Evolutionary conservation across 2,329 filamentous ascomycete species (phyloP).

Genomic region (Daldinia sp.): DNA sequence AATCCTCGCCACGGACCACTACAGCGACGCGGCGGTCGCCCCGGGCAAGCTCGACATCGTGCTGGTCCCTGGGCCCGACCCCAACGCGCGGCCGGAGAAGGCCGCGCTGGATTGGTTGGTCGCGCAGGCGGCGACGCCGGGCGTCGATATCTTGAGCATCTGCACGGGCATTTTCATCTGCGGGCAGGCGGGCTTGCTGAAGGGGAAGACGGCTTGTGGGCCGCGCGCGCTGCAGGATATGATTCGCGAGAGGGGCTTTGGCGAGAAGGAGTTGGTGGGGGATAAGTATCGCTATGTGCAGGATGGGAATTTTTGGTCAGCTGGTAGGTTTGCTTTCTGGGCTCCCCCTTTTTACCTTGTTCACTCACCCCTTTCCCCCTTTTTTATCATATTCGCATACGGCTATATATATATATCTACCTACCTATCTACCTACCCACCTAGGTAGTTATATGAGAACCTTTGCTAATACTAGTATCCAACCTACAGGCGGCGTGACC

Average conservation of each 20-base stretch:
- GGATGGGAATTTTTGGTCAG: constrained; percentile 64
- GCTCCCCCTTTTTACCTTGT: not conserved
- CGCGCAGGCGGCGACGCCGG: constrained; percentile 49
- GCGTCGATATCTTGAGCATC: constrained; percentile 59
- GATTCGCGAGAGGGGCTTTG: constrained; percentile 51
- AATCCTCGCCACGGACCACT: constrained; percentile 54
- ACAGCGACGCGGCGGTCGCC: constrained; percentile 55
- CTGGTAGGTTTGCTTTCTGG: constrained; percentile 51
- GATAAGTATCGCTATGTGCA: constrained; percentile 58
- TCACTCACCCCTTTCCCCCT: not conserved
- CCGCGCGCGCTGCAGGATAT: constrained; percentile 55
- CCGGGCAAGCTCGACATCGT: constrained; percentile 61
- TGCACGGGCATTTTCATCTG: constrained; percentile 61
- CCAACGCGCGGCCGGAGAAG: constrained; percentile 45
- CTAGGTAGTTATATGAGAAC: too few relatives aligned
- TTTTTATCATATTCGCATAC: not conserved
- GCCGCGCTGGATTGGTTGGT: constrained; percentile 54
- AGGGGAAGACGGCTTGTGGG: constrained; percentile 57
- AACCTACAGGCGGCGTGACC: constrained; percentile 57
- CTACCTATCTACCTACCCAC: not conserved
- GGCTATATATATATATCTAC: not conserved
- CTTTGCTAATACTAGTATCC: not conserved
- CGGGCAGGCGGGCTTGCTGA: constrained; percentile 57
- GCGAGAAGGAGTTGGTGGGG: constrained; percentile 53
- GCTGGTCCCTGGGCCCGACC: constrained; percentile 60